Evolutionary conservation across 176 grass and related monocot species (phyloP), one percentile per base, ranked within the genome.

Genomic region (Paspalum notatum): DNA sequence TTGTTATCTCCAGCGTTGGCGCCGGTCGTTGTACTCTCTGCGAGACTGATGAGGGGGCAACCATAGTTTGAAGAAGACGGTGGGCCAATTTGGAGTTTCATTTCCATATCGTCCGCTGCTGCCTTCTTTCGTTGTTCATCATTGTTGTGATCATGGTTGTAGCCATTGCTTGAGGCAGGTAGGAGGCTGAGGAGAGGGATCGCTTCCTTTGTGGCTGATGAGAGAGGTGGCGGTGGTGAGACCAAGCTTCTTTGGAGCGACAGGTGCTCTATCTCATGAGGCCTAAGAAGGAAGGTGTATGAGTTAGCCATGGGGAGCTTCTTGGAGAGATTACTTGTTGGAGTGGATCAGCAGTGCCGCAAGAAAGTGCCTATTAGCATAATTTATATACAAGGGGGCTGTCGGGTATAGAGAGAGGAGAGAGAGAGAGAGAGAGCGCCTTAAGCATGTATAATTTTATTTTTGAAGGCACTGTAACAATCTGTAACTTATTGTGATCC

Each of bases 101-200:
- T 82, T 37, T 37, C 66, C 38, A 76, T 62, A 44, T 62, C 85
- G 53, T 70, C 12, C 60, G 52, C 39, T 27, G 50, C 44, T 20
- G 61, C 71, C 27, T 62, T 43, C 8, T 68, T 44, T 16, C 49
- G n/a, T 8, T 26, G 7, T 11, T 66, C 9, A 73, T 45, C 39
- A n/a, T n/a, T 7, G 20, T 18, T 25, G 15, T 24, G 37, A 9
- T 43, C 64, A 27, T 68, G 55, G 47, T 65, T 74, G 21, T 47
- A 45, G 75, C 70, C 78, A 81, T 70, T 17, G 62, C 16, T 70
- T 27, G 78, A 61, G 62, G 90, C 49, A 69, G 90, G 90, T 60
- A 87, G 67, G 50, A 92, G 83, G 39, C 63, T 89, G 27, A 92
- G 86, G 56, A 92, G 86, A 80, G 83, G 90, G 42, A 83, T 63